Percentiles rank a stretch among this genome's conserved stretches.
These are phyloP conservation scores for Xylaria sp. DNA, from an alignment of 2,329 filamentous ascomycete species.

Conservation along the genomic window DNA sequence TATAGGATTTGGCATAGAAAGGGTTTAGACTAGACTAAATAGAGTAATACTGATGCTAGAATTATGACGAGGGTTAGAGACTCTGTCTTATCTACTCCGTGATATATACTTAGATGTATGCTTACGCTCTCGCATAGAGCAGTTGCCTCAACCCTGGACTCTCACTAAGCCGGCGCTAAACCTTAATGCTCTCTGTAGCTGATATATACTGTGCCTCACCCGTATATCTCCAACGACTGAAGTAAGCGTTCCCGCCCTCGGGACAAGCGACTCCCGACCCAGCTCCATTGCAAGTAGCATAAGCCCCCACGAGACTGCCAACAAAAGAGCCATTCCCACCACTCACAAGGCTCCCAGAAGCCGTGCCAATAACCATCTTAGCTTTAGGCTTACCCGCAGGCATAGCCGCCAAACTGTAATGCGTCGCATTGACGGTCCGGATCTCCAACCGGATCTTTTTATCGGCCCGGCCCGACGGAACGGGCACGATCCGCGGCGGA, in stretches of 20 bases:
- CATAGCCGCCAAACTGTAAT: constrained; percentile 40
- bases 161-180: neutral
- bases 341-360: constrained; percentile 41
- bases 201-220: constrained; percentile 36
- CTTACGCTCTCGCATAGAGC: neutral
- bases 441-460: constrained; percentile 40
- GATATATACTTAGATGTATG: too few species aligned
- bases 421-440: constrained; percentile 36
- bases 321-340: constrained; percentile 43
- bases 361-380: constrained; percentile 35
- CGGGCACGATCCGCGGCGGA: constrained; percentile 23
- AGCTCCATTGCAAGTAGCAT: constrained; percentile 46
- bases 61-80: neutral
- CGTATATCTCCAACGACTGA: constrained; percentile 37
- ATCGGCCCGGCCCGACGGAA: constrained; percentile 36
- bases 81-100: neutral
- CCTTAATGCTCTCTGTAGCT: constrained; percentile 28
- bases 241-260: constrained; percentile 38
- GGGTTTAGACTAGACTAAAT: neutral
- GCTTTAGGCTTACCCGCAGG: constrained; percentile 27
- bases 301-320: constrained; percentile 43
- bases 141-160: neutral
- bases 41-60: neutral
- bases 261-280: constrained; percentile 38
- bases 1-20: neutral